A percentile compares a stretch with the other conserved stretches of the same genome.
Evolutionary conservation across 1,284 basidiomycete species (phyloP).

Genomic region (Xerocomus amazonicus): DNA sequence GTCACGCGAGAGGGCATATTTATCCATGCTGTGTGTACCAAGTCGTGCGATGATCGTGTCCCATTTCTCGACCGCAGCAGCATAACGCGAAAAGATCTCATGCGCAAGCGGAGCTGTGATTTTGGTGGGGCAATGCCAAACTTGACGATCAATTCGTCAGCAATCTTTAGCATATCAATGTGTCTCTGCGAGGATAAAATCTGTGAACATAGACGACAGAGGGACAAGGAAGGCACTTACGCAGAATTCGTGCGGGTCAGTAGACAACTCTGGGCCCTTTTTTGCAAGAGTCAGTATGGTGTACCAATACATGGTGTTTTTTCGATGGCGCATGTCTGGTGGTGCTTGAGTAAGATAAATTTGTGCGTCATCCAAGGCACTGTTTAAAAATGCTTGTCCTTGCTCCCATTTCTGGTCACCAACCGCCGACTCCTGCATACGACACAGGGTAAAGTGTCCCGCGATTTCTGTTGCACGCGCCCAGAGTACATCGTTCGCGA

Average conservation of each 20-base stretch:
- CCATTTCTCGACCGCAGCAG: slow-evolving; percentile 45
- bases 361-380: slow-evolving; percentile 55
- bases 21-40: slow-evolving; percentile 25
- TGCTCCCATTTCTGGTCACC: slow-evolving; percentile 49
- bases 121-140: slow-evolving; percentile 41
- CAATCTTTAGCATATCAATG: slow-evolving; percentile 41
- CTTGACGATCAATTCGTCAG: slow-evolving; percentile 45
- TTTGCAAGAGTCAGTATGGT: slow-evolving; percentile 48
- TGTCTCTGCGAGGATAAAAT: slow-evolving; percentile 32
- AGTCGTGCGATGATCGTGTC: slow-evolving; percentile 37
- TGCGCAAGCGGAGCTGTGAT: slow-evolving; percentile 46
- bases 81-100: slow-evolving; percentile 42
- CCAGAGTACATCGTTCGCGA: slow-evolving; percentile 50
- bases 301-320: slow-evolving; percentile 52
- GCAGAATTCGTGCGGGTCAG: slow-evolving; percentile 45
- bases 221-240: slow-evolving; percentile 27
- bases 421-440: slow-evolving; percentile 39
- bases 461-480: slow-evolving; percentile 58
- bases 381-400: slow-evolving; percentile 54
- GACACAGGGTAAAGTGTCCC: slow-evolving; percentile 45
- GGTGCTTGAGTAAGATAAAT: slow-evolving; percentile 50
- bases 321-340: slow-evolving; percentile 56
- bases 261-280: slow-evolving; percentile 45
- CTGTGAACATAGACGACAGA: neutral
- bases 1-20: slow-evolving; percentile 24